These are phyloP conservation scores for Penicillium paxilli DNA, from an alignment of 495 filamentous ascomycete genomes.

Conservation along the genomic window DNA sequence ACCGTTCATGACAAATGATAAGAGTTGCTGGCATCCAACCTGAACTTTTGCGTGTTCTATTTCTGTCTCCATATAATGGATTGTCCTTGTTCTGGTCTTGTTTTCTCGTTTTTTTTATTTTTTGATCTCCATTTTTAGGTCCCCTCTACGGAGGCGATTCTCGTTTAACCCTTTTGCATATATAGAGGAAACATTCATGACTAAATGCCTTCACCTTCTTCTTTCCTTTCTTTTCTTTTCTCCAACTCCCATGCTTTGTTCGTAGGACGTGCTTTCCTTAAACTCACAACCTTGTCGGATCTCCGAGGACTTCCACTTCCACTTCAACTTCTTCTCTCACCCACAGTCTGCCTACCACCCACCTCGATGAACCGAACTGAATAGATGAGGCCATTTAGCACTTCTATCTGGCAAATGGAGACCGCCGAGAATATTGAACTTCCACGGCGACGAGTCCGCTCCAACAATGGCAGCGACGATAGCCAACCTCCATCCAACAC, in stretches of 20 bases:
- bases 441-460: conserved; percentile 8
- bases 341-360: no score
- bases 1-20: conserved; percentile 18
- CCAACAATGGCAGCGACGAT: neutral
- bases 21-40: conserved; percentile 20
- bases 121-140: no score
- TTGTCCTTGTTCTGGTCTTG: no score
- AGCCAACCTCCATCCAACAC: neutral
- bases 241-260: neutral
- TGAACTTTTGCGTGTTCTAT: conserved; percentile 10
- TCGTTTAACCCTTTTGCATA: conserved; percentile 22
- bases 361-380: no score
- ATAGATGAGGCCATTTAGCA: no score
- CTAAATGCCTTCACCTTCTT: conserved; percentile 5
- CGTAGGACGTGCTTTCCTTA: neutral
- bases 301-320: neutral
- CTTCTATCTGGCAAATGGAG: conserved; percentile 3
- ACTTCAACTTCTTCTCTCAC: no score
- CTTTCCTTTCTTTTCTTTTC: neutral
- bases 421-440: neutral
- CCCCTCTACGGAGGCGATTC: conserved; percentile 18
- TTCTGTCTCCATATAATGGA: conserved; percentile 8
- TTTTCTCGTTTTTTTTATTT: no score
- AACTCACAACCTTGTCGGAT: neutral
- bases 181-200: conserved; percentile 29